A percentile compares a stretch with the other conserved stretches of the same genome.
These are phyloP conservation scores for Globomyces pollinis-pini DNA, from an alignment of 192 early-diverging fungal species.

Conservation along the genomic window DNA sequence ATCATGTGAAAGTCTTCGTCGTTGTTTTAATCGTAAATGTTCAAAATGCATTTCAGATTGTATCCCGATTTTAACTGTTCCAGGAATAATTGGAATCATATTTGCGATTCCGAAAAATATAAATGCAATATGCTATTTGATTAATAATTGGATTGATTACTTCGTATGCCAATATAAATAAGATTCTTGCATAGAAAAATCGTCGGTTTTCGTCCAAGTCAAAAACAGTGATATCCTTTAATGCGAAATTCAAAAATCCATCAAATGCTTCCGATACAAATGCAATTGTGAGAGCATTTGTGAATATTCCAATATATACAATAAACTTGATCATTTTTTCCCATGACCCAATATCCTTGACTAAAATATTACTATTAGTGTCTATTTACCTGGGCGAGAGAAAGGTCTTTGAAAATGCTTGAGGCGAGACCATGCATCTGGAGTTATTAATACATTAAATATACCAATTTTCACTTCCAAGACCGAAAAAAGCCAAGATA, in stretches of 20 bases:
- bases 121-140: neutral
- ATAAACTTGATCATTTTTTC: neutral
- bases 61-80: neutral
- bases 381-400: neutral
- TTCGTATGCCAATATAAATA: neutral
- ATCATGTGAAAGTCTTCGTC: too few relatives aligned
- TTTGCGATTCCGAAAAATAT: neutral
- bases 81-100: neutral
- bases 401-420: neutral
- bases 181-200: neutral
- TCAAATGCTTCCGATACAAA: neutral
- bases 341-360: neutral
- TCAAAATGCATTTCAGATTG: neutral
- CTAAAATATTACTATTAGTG: too few relatives aligned
- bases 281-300: neutral
- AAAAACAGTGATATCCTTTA: neutral
- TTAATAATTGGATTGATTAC: neutral
- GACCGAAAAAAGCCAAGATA: slow-evolving; percentile 53
- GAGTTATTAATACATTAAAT: too few relatives aligned
- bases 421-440: neutral
- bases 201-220: neutral
- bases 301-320: neutral
- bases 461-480: slow-evolving; percentile 55
- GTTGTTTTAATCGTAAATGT: neutral
- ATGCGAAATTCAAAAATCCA: neutral